Evolutionary conservation across 2,329 filamentous ascomycete species (phyloP), one percentile per base, ranked within the genome.

Genomic region (Ceratocystis huliohia): DNA sequence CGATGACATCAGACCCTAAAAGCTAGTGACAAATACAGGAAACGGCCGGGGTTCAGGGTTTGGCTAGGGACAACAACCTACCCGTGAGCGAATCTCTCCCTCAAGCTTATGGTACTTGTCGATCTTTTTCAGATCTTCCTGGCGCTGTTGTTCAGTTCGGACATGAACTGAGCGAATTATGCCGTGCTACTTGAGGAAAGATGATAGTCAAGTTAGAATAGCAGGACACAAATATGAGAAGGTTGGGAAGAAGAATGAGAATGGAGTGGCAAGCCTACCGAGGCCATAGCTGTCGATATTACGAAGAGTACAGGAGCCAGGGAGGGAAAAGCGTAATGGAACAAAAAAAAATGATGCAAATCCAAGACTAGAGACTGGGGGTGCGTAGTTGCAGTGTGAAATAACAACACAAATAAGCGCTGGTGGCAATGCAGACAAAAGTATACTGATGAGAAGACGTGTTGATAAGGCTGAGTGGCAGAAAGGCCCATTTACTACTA

Each of bases 71-170:
- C 44, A 59, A 13, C 8, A 41, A 48, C 65, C 72, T 37, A 89
- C 88, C 78, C 86, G 85, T n/a, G 78, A 73, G 65, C 84, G 84
- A 46, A 95, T 83, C 65, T 84, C 76, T 65, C 82, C 78, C 69
- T 92, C 89, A 56, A 96, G 79, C 10, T 82, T 77, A 70, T 84
- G 86, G 76, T 96, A 96, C 69, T 85, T 83, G 67, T 81, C 78
- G 72, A 96, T 96, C 75, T 88, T 88, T 71, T 84, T 83, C 66
- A 85, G 80, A 75, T 95, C 90, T 74, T 86, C 83, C 70, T 84
- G 80, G 67, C 83, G 83, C 73, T 88, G 84, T 73, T 89, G 84
- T 71, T 88, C 85, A 71, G 88, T 88, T 70, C 82, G 81, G 72
- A 73, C 71, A 71, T 81, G 79, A 69, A 82, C 80, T 69, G 83